These are phyloP conservation scores for Pseudocercospora musae DNA, from an alignment of 2,329 filamentous ascomycete genomes.

Conservation along the genomic window DNA sequence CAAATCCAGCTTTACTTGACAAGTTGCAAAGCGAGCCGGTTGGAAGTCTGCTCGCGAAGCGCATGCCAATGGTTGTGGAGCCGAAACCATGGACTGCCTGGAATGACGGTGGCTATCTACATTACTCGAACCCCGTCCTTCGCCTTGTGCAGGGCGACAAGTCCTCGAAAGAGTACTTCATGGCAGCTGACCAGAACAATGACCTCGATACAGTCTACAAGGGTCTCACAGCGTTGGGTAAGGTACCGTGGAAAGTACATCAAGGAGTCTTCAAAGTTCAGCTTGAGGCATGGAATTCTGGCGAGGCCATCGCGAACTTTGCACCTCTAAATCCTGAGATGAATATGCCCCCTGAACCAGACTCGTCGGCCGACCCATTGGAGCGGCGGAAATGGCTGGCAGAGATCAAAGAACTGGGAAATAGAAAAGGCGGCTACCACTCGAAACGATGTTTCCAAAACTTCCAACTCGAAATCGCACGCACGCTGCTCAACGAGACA, in stretches of 20 bases:
- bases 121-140: constrained; percentile 65
- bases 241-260: constrained; percentile 87
- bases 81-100: constrained; percentile 76
- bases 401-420: constrained; percentile 65
- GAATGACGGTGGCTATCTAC: constrained; percentile 73
- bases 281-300: constrained; percentile 87
- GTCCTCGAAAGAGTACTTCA: constrained; percentile 73
- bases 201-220: constrained; percentile 60
- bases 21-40: constrained; percentile 72
- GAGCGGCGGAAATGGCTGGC: constrained; percentile 62
- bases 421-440: constrained; percentile 68
- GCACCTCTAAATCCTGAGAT: constrained; percentile 66
- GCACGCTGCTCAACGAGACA: constrained; percentile 76
- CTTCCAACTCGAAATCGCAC: constrained; percentile 88
- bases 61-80: constrained; percentile 85
- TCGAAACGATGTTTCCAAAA: constrained; percentile 94
- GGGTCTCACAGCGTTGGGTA: constrained; percentile 80
- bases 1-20: constrained; percentile 65
- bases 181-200: constrained; percentile 77
- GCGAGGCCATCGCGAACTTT: constrained; percentile 74
- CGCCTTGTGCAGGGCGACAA: constrained; percentile 68
- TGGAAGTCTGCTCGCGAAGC: constrained; percentile 71
- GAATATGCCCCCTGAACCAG: constrained; percentile 65
- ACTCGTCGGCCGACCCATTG: constrained; percentile 49
- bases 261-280: constrained; percentile 75